Evolutionary conservation across 345 rosid genomes (phyloP).

Genomic region (Punica granatum): DNA sequence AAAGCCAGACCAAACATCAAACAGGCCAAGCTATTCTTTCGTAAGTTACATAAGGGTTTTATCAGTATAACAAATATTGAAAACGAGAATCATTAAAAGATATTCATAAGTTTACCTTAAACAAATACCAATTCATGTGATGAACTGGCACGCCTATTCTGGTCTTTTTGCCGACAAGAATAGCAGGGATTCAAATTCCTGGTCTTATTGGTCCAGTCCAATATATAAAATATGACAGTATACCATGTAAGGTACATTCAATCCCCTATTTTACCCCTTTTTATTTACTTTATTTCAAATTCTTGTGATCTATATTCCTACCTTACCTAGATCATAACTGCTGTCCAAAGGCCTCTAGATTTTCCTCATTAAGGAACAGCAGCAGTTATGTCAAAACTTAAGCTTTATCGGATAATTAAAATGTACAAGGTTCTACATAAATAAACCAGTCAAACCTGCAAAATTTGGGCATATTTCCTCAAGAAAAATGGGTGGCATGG

Average conservation of each 20-base stretch:
- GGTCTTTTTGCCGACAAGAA: neutral
- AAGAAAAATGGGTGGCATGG: conserved; percentile 71
- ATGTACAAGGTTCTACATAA: neutral
- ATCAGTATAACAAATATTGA: too few species aligned
- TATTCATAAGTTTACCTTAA: neutral
- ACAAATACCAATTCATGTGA: neutral
- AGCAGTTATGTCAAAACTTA: neutral
- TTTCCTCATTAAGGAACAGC: neutral
- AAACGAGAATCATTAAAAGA: too few species aligned
- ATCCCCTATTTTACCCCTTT: too few species aligned
- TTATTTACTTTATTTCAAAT: too few species aligned
- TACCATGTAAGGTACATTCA: too few species aligned
- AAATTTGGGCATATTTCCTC: conserved; percentile 58
- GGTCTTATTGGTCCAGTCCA: neutral
- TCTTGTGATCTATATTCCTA: too few species aligned
- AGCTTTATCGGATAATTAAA: neutral
- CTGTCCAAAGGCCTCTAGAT: neutral
- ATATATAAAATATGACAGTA: neutral
- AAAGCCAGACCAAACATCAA: neutral
- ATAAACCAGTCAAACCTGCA: conserved; percentile 35
- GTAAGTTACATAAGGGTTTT: neutral
- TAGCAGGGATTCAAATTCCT: neutral
- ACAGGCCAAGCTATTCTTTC: neutral
- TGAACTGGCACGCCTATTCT: neutral
- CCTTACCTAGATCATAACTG: too few species aligned